Conservation (phyloP, 352 stramenopile species). For the Aphanomyces euteiches region DNA sequence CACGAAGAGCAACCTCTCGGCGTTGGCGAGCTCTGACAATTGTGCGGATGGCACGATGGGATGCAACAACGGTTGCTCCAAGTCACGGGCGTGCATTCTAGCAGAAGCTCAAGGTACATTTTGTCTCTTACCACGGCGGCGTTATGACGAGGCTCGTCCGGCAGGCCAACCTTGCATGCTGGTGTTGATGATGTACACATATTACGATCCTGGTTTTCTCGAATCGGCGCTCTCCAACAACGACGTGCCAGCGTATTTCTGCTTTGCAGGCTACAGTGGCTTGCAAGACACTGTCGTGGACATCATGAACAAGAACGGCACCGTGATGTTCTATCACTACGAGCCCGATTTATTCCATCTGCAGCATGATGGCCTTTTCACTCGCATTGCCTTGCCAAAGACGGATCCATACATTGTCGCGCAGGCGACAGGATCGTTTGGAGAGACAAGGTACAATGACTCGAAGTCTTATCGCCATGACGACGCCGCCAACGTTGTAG, state of each 20-base stretch:
- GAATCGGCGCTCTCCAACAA: slow-evolving; percentile 47
- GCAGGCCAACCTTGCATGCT: slow-evolving; percentile 41
- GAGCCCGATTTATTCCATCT: slow-evolving; percentile 51
- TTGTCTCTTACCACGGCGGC: neutral
- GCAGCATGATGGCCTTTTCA: slow-evolving; percentile 37
- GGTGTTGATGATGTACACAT: slow-evolving; percentile 45
- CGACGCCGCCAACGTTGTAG: neutral
- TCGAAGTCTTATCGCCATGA: slow-evolving; percentile 10
- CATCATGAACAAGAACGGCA: slow-evolving; percentile 28
- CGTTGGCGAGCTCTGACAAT: slow-evolving; percentile 21
- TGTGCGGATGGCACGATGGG: slow-evolving; percentile 38
- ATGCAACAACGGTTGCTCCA: slow-evolving; percentile 48
- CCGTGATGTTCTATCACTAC: slow-evolving; percentile 55
- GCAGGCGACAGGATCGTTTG: slow-evolving; percentile 39
- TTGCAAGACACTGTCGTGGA: slow-evolving; percentile 41
- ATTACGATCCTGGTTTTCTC: slow-evolving; percentile 46
- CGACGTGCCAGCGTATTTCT: slow-evolving; percentile 58
- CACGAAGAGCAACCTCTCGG: neutral
- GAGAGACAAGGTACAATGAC: slow-evolving; percentile 43
- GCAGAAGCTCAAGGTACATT: slow-evolving; percentile 31
- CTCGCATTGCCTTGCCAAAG: slow-evolving; percentile 42
- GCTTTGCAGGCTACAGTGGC: slow-evolving; percentile 48
- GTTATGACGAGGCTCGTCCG: neutral
- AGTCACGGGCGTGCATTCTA: slow-evolving; percentile 42
- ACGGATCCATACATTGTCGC: slow-evolving; percentile 37